These are phyloP conservation scores for Gardenia jasminoides DNA, from an alignment of 257 asterid genomes.

Conservation along the genomic window DNA sequence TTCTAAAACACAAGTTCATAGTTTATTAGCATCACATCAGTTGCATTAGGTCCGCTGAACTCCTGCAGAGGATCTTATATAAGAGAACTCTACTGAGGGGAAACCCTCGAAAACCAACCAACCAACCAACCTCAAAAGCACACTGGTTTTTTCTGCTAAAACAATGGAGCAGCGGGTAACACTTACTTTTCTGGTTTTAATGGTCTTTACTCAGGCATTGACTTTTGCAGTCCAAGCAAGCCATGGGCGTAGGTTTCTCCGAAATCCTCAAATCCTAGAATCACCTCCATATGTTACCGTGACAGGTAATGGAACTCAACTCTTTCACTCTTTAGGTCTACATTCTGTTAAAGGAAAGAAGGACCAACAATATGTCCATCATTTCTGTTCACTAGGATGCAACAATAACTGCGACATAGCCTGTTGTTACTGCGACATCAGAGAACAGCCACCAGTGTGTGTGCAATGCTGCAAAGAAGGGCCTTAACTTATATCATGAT, in stretches of 20 bases:
- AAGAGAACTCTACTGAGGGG: background rate
- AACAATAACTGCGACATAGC: slow-evolving; percentile 43
- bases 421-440: slow-evolving; percentile 44
- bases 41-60: background rate
- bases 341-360: background rate
- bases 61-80: slow-evolving; percentile 2
- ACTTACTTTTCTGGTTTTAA: slow-evolving; percentile 8
- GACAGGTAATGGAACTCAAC: slow-evolving; percentile 22
- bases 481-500: slow-evolving; percentile 14
- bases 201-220: slow-evolving; percentile 12
- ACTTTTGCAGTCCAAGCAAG: slow-evolving; percentile 11
- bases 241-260: slow-evolving; percentile 17
- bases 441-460: slow-evolving; percentile 44
- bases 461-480: slow-evolving; percentile 40
- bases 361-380: background rate
- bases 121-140: background rate
- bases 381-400: slow-evolving; percentile 28
- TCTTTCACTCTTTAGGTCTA: background rate
- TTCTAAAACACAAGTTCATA: background rate
- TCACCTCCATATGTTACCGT: slow-evolving; percentile 28
- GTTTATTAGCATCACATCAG: slow-evolving; percentile 5
- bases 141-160: background rate
- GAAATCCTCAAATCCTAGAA: slow-evolving; percentile 18
- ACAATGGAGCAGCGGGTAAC: slow-evolving; percentile 21
- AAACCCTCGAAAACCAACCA: slow-evolving; percentile 17